Evolutionary conservation across 2,329 filamentous ascomycete species (phyloP).

Genomic region (Monascus ruber): DNA sequence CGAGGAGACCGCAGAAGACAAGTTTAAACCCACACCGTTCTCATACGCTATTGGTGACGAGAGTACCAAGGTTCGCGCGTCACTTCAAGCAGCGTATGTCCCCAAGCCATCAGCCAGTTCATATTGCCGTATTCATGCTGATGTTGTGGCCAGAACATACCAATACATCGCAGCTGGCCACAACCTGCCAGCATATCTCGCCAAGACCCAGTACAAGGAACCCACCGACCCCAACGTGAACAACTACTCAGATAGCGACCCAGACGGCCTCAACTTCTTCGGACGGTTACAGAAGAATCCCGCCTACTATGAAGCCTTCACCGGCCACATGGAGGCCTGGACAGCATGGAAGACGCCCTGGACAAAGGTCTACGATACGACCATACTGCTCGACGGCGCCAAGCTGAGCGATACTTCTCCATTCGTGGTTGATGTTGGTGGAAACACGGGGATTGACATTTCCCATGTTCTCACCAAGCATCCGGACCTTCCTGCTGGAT

Average conservation of each 20-base stretch:
- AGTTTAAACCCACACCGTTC: no score
- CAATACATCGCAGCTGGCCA: background rate
- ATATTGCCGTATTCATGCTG: background rate
- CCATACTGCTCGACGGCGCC: conserved; percentile 9
- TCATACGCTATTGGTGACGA: no score
- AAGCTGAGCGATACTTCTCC: conserved; percentile 9
- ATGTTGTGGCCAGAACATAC: background rate
- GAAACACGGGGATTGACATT: conserved; percentile 28
- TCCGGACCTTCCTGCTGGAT: conserved; percentile 20
- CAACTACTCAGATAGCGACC: conserved; percentile 9
- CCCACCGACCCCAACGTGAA: background rate
- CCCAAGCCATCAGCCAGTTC: background rate
- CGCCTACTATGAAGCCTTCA: conserved; percentile 19
- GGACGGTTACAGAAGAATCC: conserved; percentile 19
- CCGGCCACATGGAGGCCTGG: conserved; percentile 25
- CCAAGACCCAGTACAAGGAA: conserved; percentile 2
- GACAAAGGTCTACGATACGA: conserved; percentile 21
- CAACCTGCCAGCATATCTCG: conserved; percentile 5
- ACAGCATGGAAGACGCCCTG: conserved; percentile 23
- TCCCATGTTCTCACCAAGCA: conserved; percentile 18
- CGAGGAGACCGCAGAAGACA: no score
- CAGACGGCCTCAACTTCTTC: conserved; percentile 22
- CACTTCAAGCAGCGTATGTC: no score
- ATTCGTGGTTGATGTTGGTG: conserved; percentile 30
- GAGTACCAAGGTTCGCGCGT: no score